Base-by-base conservation (phyloP, 2,329 filamentous ascomycete genomes). In the Pyrenochaeta sp. region DNA sequence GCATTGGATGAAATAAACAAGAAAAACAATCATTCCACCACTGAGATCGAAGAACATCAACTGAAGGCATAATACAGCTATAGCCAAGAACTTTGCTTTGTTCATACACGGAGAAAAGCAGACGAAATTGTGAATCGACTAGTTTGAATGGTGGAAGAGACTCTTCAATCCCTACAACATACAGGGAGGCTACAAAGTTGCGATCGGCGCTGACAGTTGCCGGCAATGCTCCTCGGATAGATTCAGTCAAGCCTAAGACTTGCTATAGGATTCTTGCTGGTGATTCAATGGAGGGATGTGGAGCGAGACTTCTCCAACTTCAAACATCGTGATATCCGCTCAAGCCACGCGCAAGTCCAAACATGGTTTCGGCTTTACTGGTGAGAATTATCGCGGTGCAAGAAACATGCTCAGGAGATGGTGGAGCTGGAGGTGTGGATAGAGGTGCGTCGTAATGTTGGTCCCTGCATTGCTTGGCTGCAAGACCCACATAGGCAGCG, bases 101-200 rank as follows among this genome's bases (percentile, higher is more conserved):
- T 21, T 14, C 7, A 14, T 15, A 9, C 7, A 6, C 17, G 3
- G 3, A 7, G 26, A 27, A n/a, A n/a, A n/a, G n/a, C n/a, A n/a
- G n/a, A n/a, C n/a, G n/a, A n/a, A n/a, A n/a, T n/a, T n/a, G n/a
- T n/a, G n/a, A n/a, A n/a, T n/a, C n/a, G n/a, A n/a, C n/a, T n/a
- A n/a, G 35, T 34, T 36, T 43, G 28, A 46, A 31, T 40, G 47
- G 38, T 43, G 38, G 42, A 43, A 35, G 35, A 50, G 46, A 43
- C 38, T 30, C 24, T 34, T 37, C 27, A 28, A 28, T 28, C 30
- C 9, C 36, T 29, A 28, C 29, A 26, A 24, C 29, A 11, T 11
- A 18, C 41, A 43, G 22, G 42, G 42, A 31, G 14, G 17, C 4
- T 20, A 18, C 14, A 18, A 39, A 15, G 42, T 43, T 42, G 30